Percentiles rank a stretch among this genome's conserved stretches.
Conservation (phyloP, 2,329 filamentous ascomycete species). For the Nemania abortiva region DNA sequence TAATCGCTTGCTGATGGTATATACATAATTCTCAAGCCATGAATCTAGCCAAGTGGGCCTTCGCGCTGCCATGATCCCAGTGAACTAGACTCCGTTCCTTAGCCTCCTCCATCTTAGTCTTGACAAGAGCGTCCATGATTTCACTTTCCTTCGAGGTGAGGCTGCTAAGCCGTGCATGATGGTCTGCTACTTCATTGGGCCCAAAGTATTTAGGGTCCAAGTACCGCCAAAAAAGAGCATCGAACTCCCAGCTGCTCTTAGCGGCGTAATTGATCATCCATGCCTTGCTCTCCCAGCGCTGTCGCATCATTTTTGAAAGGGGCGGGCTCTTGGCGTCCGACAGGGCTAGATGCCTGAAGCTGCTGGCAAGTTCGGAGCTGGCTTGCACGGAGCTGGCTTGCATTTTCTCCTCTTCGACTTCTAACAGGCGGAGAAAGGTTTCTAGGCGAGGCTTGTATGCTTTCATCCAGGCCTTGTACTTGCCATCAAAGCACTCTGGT, state of each 20-base stretch:
- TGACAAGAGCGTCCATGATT: background rate
- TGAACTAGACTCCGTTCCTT: slow-evolving; percentile 17
- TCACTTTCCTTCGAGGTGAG: slow-evolving; percentile 15
- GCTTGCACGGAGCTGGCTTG: slow-evolving; percentile 8
- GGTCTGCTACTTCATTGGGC: slow-evolving; percentile 27
- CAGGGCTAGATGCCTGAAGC: slow-evolving; percentile 43
- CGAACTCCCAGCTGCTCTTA: slow-evolving; percentile 55
- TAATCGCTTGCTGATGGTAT: slow-evolving; percentile 19
- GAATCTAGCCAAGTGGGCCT: slow-evolving; percentile 22
- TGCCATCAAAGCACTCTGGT: slow-evolving; percentile 50
- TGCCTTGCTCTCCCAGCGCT: slow-evolving; percentile 52
- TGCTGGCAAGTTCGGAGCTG: slow-evolving; percentile 10
- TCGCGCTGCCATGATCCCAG: slow-evolving; percentile 17
- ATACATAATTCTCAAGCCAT: slow-evolving; percentile 21
- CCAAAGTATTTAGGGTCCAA: slow-evolving; percentile 54
- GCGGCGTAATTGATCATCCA: slow-evolving; percentile 54
- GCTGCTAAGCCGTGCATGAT: background rate
- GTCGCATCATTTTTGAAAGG: slow-evolving; percentile 49
- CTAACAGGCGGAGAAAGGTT: slow-evolving; percentile 52
- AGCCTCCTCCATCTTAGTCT: slow-evolving; percentile 14
- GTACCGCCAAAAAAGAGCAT: slow-evolving; percentile 54
- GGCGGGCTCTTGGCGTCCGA: slow-evolving; percentile 14
- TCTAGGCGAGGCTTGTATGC: slow-evolving; percentile 51
- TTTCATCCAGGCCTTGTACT: slow-evolving; percentile 48
- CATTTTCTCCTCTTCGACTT: slow-evolving; percentile 49